Evolutionary conservation across 306 rosid species (phyloP).

Genomic region (Lagenaria siceraria): DNA sequence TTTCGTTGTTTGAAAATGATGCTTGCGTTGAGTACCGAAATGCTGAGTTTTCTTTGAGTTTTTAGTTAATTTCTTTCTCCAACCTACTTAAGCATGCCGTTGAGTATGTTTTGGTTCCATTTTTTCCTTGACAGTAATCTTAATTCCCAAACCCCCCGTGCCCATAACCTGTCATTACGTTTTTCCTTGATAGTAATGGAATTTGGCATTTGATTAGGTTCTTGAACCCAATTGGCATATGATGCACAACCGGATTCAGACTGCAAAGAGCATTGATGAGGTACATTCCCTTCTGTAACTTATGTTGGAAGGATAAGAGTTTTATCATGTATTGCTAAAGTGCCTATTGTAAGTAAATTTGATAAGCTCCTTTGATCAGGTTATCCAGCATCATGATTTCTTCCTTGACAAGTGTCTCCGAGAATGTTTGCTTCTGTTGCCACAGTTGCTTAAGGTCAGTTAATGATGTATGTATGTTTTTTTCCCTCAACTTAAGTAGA

Average conservation of each 20-base stretch:
- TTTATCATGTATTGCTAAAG: background rate
- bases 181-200: background rate
- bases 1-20: background rate
- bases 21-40: background rate
- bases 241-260: slow-evolving; percentile 76
- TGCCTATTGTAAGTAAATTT: slow-evolving; percentile 6
- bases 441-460: slow-evolving; percentile 86
- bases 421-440: slow-evolving; percentile 88
- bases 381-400: slow-evolving; percentile 84
- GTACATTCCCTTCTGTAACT: slow-evolving; percentile 15
- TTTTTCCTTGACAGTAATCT: background rate
- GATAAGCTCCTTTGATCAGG: slow-evolving; percentile 46
- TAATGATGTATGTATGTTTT: background rate
- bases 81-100: background rate
- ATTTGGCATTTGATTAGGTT: slow-evolving; percentile 36
- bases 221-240: slow-evolving; percentile 95
- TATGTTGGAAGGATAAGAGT: background rate
- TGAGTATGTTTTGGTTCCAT: background rate
- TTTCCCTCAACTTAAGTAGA: background rate
- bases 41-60: background rate
- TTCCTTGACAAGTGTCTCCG: slow-evolving; percentile 90
- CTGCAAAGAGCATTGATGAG: slow-evolving; percentile 93
- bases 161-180: background rate
- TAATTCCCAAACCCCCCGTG: background rate
- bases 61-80: background rate